A percentile compares a stretch with the other conserved stretches of the same genome.
Evolutionary conservation across 129 eudicot species (phyloP).

Genomic region (Flaveria linearis): DNA sequence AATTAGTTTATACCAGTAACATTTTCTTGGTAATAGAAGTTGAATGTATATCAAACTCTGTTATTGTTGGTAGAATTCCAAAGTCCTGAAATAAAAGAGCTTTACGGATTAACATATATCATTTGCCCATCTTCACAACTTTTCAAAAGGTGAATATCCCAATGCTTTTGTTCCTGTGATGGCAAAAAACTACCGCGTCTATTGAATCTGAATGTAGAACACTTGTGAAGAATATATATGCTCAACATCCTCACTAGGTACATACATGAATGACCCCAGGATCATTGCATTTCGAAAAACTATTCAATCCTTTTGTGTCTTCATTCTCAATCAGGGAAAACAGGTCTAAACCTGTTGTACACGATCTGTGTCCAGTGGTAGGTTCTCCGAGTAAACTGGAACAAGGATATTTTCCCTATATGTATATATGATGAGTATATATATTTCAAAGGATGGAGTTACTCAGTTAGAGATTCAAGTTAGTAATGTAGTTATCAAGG

Average conservation of each 20-base stretch:
- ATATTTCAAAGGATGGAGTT: neutral
- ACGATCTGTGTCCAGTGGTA: slow-evolving; percentile 20
- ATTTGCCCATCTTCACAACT: neutral
- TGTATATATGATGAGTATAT: neutral
- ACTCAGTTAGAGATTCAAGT: neutral
- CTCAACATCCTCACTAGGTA: slow-evolving; percentile 1
- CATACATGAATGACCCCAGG: neutral
- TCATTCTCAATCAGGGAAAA: neutral
- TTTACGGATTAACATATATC: neutral
- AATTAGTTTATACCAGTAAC: neutral
- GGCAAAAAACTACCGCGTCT: neutral
- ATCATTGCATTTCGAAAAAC: neutral
- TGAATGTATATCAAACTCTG: neutral
- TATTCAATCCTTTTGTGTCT: neutral
- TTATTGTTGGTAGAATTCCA: neutral
- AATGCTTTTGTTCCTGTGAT: neutral
- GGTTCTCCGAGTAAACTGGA: neutral
- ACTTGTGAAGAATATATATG: neutral
- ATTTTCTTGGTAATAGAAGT: neutral
- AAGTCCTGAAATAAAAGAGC: neutral
- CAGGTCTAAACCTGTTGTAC: neutral
- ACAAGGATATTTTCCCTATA: neutral
- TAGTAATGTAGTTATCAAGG: neutral
- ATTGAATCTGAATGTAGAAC: neutral
- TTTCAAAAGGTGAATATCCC: neutral